Conservation (phyloP, 2,329 filamentous ascomycete species). For the Aspergillus pseudoviridinutans region DNA sequence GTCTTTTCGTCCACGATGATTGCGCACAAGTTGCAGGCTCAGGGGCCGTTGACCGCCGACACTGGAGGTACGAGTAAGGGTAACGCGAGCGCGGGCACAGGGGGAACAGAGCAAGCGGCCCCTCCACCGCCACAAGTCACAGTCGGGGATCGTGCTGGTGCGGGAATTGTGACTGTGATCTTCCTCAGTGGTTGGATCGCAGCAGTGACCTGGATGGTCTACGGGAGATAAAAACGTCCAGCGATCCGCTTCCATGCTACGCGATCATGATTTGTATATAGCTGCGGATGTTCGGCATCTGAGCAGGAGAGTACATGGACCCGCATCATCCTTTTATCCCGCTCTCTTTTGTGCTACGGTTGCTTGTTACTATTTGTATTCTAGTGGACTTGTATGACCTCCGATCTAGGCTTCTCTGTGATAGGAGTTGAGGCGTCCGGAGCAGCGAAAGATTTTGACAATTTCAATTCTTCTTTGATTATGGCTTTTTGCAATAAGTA, state of each 20-base stretch:
- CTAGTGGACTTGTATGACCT: neutral
- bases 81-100: conserved; percentile 40
- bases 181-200: conserved; percentile 26
- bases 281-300: neutral
- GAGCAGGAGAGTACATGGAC: neutral
- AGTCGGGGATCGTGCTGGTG: conserved; percentile 35
- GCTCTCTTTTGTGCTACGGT: neutral
- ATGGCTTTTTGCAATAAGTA: neutral
- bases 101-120: conserved; percentile 5
- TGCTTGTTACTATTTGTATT: neutral
- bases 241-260: neutral
- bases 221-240: conserved; percentile 15
- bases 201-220: conserved; percentile 29
- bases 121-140: conserved; percentile 22
- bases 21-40: conserved; percentile 18
- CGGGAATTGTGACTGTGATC: conserved; percentile 30
- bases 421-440: neutral
- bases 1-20: conserved; percentile 31
- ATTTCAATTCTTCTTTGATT: neutral
- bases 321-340: neutral
- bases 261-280: conserved; percentile 7
- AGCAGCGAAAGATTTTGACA: neutral
- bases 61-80: conserved; percentile 58
- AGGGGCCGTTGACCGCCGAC: conserved; percentile 41
- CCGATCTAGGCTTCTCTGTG: neutral